Evolutionary conservation across 2,329 filamentous ascomycete species (phyloP), one percentile per base, ranked within the genome.

Genomic region (Beauveria varroae): DNA sequence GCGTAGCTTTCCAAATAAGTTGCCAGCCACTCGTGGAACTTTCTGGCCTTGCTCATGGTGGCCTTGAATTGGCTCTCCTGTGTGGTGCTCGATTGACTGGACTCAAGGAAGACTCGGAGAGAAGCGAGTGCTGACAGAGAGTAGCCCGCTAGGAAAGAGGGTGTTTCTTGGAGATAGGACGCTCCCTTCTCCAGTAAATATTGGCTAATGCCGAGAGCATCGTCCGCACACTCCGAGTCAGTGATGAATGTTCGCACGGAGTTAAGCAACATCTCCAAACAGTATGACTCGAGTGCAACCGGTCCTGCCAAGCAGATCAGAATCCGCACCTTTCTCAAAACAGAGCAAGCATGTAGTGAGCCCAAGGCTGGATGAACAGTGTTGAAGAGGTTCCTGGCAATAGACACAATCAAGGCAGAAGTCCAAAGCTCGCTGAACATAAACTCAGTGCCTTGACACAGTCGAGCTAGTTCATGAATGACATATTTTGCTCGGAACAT

Each of bases 221-320:
- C 95, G 69, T 96, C 91, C 10, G 93, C 90, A 72, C 93, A 98
- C 69, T 96, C 89, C 0, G 87, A 82, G 66, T 98, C 88, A 1
- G 88, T 87, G 6, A 98, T 78, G 66, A 92, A 96, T 0, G 86
- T 86, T 10, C 89, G 82, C 22, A 96, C 79, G 1, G 89, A 88
- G 68, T 92, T 90, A 1, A 99, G 79, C 0, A 96, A 80, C 90
- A 97, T 95, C 72, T 99, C 91, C 16, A 97, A 73, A 12, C 91
- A 90, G 69, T 98, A 98, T 0, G 88, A 89, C 46, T 85, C 78
- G 26, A 88, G 79, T n/a, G 89, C 90, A 56, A 86, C 80, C 0
- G 84, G 72, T 0, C 91, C 92, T 28, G 91, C 88, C 51, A 98
- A 77, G 63, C 86, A 89, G 28, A 98, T 81, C 18, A 98, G 75